Base-by-base conservation (phyloP, 306 rosid species). In the Abrus precatorius region DNA sequence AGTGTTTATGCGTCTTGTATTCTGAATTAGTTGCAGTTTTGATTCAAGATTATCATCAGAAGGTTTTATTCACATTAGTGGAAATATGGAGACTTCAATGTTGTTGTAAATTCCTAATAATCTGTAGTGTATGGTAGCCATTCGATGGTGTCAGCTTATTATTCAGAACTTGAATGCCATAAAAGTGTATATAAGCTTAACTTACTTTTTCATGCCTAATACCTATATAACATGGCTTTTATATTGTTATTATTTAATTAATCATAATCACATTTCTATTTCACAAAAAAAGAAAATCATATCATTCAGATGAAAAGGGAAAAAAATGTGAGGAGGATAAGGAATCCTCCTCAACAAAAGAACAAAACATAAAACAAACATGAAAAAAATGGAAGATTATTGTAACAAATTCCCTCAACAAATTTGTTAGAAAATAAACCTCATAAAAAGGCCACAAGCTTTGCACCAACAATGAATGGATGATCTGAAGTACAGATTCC, bases 151-250 rank as follows among this genome's bases (percentile, higher is more conserved):
- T 14, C 33, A 56, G 10, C 29, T 52, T 72, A 79, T 28, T 69
- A 57, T 69, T 79, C 64, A 61, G 71, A 77, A 47, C 43, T 57
- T 79, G 70, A 79, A 47, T 60, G 40, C 45, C 60, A 7, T 3
- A 9, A 41, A 41, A 14, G 11, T 38, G 62, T 70, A 60, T 57
- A 70, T 34, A 32, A 56, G 63, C 60, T 69, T 64, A 38, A 59
- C 82, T 82, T 81, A 9, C 28, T 74, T 27, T 27, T 29, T 55
- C 45, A 52, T 73, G 28, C 27, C 55, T 20, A 36, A 49, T 70
- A 13, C 30, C 9, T 44, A 32, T 78, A 47, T 69, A 41, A 10
- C 14, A 3, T 69, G 33, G 20, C 64, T 60, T 70, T 70, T 33
- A 10, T 45, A 11, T n/a, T 43, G 14, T 9, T 27, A 56, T 64